Conservation (phyloP, 768 basidiomycete species). For the Sistotremastrum suecicum region DNA sequence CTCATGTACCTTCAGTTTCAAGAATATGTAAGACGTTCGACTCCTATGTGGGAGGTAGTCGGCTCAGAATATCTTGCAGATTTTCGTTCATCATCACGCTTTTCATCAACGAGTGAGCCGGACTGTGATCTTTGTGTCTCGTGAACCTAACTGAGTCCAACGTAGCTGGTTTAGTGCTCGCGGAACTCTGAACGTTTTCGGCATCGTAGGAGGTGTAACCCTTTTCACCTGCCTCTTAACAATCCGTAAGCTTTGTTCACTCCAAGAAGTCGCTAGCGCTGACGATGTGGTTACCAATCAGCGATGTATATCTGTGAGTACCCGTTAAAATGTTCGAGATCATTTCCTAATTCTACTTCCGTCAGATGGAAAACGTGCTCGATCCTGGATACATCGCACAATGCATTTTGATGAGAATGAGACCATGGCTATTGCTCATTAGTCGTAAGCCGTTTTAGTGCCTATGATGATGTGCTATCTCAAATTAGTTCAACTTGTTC, state of each 20-base stretch:
- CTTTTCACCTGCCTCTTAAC: conserved; percentile 1
- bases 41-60: too few species aligned
- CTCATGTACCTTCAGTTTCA: neutral
- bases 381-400: conserved; percentile 3
- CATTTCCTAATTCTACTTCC: neutral
- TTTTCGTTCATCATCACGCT: conserved; percentile 3
- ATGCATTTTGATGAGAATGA: conserved; percentile 2
- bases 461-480: too few species aligned
- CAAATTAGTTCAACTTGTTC: too few species aligned
- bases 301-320: conserved; percentile 1
- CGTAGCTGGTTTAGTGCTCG: conserved; percentile 1
- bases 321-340: neutral
- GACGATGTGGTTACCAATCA: neutral
- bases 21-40: neutral
- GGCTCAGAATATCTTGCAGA: too few species aligned
- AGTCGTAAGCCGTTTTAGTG: too few species aligned
- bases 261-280: neutral
- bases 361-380: conserved; percentile 1
- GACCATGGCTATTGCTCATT: neutral
- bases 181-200: conserved; percentile 1
- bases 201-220: conserved; percentile 1
- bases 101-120: conserved; percentile 2
- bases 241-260: neutral
- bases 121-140: neutral
- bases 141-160: neutral